A percentile compares a stretch with the other conserved stretches of the same genome.
Evolutionary conservation across 73 alveolate genomes (phyloP).

Genomic region (Paramecium sexaurelia): DNA sequence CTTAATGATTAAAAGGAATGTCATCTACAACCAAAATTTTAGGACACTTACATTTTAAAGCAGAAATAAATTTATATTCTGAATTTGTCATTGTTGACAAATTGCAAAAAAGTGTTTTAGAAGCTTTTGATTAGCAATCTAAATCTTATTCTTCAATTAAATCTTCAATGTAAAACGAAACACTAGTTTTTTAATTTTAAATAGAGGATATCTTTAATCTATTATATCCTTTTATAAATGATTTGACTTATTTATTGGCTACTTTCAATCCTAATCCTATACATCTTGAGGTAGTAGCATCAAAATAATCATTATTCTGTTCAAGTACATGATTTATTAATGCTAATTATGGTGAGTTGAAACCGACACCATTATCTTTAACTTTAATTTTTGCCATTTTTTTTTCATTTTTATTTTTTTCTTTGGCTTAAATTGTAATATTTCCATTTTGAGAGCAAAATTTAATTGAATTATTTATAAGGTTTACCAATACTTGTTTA

Average conservation of each 20-base stretch:
- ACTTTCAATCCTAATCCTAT: constrained; percentile 55
- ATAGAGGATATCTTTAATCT: neutral
- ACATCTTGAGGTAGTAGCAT: no score
- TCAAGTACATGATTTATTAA: neutral
- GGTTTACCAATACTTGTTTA: neutral
- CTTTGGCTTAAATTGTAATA: no score
- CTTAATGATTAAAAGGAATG: constrained; percentile 40
- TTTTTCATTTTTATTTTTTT: neutral
- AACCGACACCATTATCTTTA: neutral
- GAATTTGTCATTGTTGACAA: neutral
- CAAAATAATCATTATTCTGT: no score
- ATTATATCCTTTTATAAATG: no score
- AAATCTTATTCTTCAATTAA: no score
- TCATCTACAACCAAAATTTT: constrained; percentile 31
- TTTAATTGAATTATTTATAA: constrained; percentile 36
- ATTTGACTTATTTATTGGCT: constrained; percentile 15
- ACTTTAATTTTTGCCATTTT: neutral
- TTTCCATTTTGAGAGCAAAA: no score
- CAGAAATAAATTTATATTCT: constrained; percentile 9
- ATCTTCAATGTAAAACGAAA: neutral
- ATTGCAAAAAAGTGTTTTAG: no score
- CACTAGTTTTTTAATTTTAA: neutral
- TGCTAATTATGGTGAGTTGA: neutral
- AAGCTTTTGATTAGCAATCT: no score
- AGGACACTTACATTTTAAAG: neutral